Percentiles rank a stretch among this genome's conserved stretches.
phyloP scores from a whole-genome alignment of 306 rosid species.

The Medicago arabica region DNA sequence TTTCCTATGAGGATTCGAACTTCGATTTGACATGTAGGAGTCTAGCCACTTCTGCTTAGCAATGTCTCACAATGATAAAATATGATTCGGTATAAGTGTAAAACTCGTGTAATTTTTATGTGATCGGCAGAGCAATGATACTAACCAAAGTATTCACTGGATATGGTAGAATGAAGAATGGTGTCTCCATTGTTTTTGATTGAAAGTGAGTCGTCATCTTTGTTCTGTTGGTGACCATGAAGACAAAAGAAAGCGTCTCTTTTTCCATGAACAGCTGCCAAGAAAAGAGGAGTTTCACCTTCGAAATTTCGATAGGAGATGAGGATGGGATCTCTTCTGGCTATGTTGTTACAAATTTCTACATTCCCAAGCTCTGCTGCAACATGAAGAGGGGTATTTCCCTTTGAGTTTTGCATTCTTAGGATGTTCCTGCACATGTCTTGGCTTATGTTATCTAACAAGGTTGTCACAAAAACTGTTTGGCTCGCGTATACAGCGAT shows the following conservation, averaged over 20 bases:
- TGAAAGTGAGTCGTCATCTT: conserved; percentile 12
- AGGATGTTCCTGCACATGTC: conserved; percentile 29
- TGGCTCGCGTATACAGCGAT: conserved; percentile 46
- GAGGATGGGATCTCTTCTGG: conserved; percentile 36
- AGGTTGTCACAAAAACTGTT: conserved; percentile 32
- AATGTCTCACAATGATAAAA: no score
- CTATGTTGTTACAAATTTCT: conserved; percentile 44
- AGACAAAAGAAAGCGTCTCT: conserved; percentile 50
- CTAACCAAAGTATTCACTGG: conserved; percentile 55
- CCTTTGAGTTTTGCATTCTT: conserved; percentile 41
- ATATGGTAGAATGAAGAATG: conserved; percentile 54
- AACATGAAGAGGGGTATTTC: conserved; percentile 52
- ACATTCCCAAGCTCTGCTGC: conserved; percentile 58
- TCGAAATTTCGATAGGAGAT: conserved; percentile 31
- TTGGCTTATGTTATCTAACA: conserved; percentile 38
- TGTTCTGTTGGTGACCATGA: not conserved
- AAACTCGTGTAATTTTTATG: not conserved
- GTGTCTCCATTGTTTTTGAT: conserved; percentile 47
- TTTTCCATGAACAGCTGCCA: conserved; percentile 54
- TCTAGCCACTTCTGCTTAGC: no score
- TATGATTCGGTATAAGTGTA: no score
- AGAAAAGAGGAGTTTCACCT: conserved; percentile 53
- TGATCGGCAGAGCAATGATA: not conserved
- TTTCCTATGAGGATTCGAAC: no score
- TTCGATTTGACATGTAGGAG: no score